phyloP scores from a whole-genome alignment of 1,284 basidiomycete genomes.

The Fistulina hepatica region DNA sequence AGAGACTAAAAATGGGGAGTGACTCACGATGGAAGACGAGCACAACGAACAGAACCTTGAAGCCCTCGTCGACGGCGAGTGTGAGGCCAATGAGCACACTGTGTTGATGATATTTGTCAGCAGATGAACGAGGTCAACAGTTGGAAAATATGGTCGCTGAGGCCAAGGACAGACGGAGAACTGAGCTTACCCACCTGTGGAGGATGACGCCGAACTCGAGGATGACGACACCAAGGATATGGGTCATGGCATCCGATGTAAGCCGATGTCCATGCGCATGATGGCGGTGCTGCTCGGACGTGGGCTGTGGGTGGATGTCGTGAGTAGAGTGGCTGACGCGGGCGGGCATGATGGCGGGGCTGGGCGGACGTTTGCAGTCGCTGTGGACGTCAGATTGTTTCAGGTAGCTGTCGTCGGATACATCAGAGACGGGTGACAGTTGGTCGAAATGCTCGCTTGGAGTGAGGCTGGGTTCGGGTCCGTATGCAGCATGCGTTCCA shows the following conservation, averaged over 20 bases:
- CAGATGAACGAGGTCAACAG: not conserved
- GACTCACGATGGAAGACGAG: slow-evolving; percentile 78
- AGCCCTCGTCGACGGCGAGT: slow-evolving; percentile 73
- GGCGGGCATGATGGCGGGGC: not conserved
- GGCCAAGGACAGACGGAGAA: not conserved
- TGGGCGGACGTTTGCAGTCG: slow-evolving; percentile 1
- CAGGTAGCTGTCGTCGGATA: no score
- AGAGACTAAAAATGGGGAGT: not conserved
- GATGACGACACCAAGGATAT: slow-evolving; percentile 79
- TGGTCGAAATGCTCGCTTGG: no score
- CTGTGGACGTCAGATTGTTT: slow-evolving; percentile 2
- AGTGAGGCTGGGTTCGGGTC: slow-evolving; percentile 40
- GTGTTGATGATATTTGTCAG: no score
- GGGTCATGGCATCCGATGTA: slow-evolving; percentile 34
- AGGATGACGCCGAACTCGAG: slow-evolving; percentile 89
- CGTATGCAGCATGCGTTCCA: slow-evolving; percentile 55
- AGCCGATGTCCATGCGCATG: not conserved
- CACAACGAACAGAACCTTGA: slow-evolving; percentile 83
- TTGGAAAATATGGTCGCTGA: not conserved
- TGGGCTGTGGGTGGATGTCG: slow-evolving; percentile 8
- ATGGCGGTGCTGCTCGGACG: slow-evolving; percentile 12
- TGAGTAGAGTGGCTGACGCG: no score
- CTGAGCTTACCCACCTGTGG: slow-evolving; percentile 43
- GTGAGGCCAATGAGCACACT: slow-evolving; percentile 88
- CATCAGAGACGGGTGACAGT: no score